A percentile compares a stretch with the other conserved stretches of the same genome.
These are phyloP conservation scores for Cryptosporidium muris DNA, from an alignment of 169 alveolate genomes.

Conservation along the genomic window DNA sequence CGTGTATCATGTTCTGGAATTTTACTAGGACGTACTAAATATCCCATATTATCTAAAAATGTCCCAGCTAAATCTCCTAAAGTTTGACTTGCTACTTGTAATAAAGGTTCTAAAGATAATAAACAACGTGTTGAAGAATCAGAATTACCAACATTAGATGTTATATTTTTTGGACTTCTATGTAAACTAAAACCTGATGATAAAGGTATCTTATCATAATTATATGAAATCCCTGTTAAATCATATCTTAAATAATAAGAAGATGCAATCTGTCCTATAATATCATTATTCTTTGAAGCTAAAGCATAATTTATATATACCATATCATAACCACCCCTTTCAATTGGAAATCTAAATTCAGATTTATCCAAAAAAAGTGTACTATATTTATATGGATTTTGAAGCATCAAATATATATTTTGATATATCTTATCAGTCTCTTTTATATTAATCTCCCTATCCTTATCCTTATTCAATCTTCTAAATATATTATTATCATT, in stretches of 20 bases:
- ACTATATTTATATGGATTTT: constrained; percentile 27
- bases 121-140: constrained; percentile 50
- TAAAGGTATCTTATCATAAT: constrained; percentile 72
- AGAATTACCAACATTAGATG: constrained; percentile 27
- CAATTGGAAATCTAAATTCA: constrained; percentile 18
- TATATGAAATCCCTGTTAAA: constrained; percentile 70
- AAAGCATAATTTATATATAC: constrained; percentile 74
- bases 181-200: constrained; percentile 74
- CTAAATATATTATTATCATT: neutral
- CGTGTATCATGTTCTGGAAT: constrained; percentile 70
- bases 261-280: constrained; percentile 78
- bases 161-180: constrained; percentile 47
- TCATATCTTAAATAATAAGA: constrained; percentile 78
- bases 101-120: constrained; percentile 57
- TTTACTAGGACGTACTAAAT: constrained; percentile 17
- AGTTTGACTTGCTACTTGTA: constrained; percentile 60
- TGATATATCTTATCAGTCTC: constrained; percentile 1
- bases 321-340: constrained; percentile 75
- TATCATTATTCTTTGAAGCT: constrained; percentile 74
- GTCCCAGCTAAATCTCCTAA: constrained; percentile 19
- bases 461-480: no score
- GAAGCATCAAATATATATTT: constrained; percentile 50
- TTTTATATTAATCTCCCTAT: neutral
- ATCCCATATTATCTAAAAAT: constrained; percentile 25
- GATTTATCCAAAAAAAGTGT: constrained; percentile 9